phyloP scores from a whole-genome alignment of 116 monocot genomes.

The Dioscorea cayenensis region DNA sequence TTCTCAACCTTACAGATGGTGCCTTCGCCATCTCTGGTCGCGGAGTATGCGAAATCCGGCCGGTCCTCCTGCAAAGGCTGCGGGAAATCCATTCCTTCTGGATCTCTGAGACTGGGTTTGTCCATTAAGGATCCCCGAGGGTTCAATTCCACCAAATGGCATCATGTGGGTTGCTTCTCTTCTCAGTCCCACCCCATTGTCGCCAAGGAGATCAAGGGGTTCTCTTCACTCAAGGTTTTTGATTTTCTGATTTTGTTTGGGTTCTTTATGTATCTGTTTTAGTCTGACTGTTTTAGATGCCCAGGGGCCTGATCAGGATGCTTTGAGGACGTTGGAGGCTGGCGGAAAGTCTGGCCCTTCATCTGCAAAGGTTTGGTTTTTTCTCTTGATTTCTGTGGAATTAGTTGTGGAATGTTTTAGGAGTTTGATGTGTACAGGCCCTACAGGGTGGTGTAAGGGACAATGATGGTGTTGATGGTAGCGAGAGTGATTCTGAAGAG shows the following conservation, averaged over 20 bases:
- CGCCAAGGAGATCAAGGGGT: constrained; percentile 45
- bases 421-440: neutral
- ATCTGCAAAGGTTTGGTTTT: neutral
- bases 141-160: constrained; percentile 62
- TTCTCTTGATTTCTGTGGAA: neutral
- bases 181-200: constrained; percentile 10
- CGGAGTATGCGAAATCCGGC: constrained; percentile 75
- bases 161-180: constrained; percentile 60
- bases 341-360: constrained; percentile 3
- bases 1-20: constrained; percentile 8
- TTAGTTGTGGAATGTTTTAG: neutral
- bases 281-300: neutral
- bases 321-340: constrained; percentile 40
- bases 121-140: constrained; percentile 50
- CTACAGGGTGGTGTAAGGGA: constrained; percentile 9
- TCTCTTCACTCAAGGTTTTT: constrained; percentile 50
- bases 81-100: constrained; percentile 38
- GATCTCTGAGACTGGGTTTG: constrained; percentile 49
- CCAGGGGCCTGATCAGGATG: constrained; percentile 53
- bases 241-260: neutral
- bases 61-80: constrained; percentile 80
- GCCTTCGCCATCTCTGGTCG: constrained; percentile 26
- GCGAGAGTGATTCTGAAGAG: constrained; percentile 9
- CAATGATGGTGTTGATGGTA: constrained; percentile 5
- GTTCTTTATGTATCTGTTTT: constrained; percentile 2